Evolutionary conservation across 441 rosid genomes (phyloP).

Genomic region (Adansonia grandidieri): DNA sequence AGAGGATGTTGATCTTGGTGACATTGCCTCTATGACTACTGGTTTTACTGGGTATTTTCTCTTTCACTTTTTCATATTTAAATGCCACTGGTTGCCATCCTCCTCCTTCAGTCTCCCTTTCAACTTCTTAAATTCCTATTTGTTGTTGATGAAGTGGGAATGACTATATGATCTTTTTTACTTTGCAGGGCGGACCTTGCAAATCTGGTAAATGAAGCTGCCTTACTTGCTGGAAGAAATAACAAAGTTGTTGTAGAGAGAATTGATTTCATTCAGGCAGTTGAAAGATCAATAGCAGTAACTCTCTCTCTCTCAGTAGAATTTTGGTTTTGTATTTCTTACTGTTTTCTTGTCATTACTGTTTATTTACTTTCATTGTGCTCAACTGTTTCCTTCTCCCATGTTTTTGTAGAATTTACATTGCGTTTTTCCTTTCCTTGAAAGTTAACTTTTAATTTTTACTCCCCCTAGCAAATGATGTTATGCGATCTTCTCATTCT

Average conservation of each 20-base stretch:
- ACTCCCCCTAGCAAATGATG: background rate
- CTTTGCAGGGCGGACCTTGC: constrained; percentile 95
- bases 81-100: constrained; percentile 15
- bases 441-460: background rate
- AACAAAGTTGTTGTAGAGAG: constrained; percentile 77
- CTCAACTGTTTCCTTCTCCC: background rate
- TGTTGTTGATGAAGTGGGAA: constrained; percentile 1
- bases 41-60: constrained; percentile 87
- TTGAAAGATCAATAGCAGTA: constrained; percentile 95
- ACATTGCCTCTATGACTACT: constrained; percentile 93
- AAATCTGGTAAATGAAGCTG: constrained; percentile 97
- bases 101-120: background rate
- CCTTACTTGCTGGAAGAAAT: constrained; percentile 91
- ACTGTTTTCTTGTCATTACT: background rate
- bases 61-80: background rate
- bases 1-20: constrained; percentile 70
- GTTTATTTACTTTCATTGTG: background rate
- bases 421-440: background rate
- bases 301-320: constrained; percentile 21
- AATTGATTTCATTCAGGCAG: constrained; percentile 90
- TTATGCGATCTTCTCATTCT: background rate
- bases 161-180: constrained; percentile 29
- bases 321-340: background rate
- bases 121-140: background rate
- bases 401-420: background rate